Evolutionary conservation across 352 stramenopile species (phyloP), one percentile per base, ranked within the genome.

Genomic region (Globisporangium iwayamae): DNA sequence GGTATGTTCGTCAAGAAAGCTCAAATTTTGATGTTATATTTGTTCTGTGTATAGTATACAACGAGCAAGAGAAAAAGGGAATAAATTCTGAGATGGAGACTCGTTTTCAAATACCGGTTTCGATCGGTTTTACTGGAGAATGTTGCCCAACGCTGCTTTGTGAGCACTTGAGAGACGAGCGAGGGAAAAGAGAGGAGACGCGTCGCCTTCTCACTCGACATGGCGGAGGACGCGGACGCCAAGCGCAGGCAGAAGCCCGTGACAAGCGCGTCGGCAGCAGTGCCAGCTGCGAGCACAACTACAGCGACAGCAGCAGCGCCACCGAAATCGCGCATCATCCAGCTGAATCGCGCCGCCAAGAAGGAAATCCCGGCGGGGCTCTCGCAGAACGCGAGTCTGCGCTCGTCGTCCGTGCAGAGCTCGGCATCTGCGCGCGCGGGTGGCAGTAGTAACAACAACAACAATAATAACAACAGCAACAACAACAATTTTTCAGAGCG

Each of bases 241-340:
- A 65, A 41, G 60, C 60, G 48, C 28, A 43, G 51, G 50, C 56
- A 51, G 32, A 45, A 50, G 22, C 22, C 51, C 51, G n/a, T 30
- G 18, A 11, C 25, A n/a, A 16, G 38, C 18, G 41, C 39, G 18
- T 10, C 41, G 8, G 10, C 53, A 25, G 9, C 22, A 25, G 22
- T 25, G 22, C 22, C 22, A 25, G 22, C 22, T 25, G 22, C 22
- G 22, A 25, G 22, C 22, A 25, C 22, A 25, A 25, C 65, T 20
- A n/a, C 67, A 8, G 43, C 51, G 1, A 4, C n/a, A 18, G n/a
- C 54, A 30, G 5, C 63, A 10, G 32, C 4, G 34, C 64, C 9
- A 48, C 62, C 36, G 32, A 81, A 79, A 57, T 75, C 75, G 36
- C 72, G 75, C 25, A 81, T 79, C 51, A 70, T 79, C 36, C 70